phyloP scores from a whole-genome alignment of 352 stramenopile genomes.

The Blastocystis hominis region DNA sequence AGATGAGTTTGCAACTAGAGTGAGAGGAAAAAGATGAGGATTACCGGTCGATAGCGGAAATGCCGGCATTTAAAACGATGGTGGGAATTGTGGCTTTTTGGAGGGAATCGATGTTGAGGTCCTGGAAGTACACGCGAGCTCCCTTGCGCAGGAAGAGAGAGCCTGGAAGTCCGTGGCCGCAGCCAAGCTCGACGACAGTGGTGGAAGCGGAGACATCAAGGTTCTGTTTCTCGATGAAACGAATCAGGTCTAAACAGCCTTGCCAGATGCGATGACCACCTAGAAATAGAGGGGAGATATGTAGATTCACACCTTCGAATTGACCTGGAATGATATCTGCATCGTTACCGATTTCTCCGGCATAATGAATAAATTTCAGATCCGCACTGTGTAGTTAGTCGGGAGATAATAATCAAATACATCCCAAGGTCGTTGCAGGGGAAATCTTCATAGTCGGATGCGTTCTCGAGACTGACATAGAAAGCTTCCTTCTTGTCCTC shows the following conservation, averaged over 20 bases:
- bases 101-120: constrained; percentile 21
- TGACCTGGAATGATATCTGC: constrained; percentile 50
- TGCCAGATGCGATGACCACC: constrained; percentile 40
- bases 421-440: constrained; percentile 1
- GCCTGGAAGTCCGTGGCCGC: constrained; percentile 34
- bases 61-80: constrained; percentile 30
- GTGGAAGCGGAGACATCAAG: not conserved
- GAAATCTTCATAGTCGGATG: constrained; percentile 40
- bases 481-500: not conserved
- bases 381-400: not conserved
- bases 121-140: constrained; percentile 46
- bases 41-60: not conserved
- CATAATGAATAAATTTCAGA: constrained; percentile 37
- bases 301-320: not conserved
- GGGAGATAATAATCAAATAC: not conserved
- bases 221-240: not conserved
- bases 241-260: constrained; percentile 29
- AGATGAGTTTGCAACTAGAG: not conserved
- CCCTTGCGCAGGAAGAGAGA: constrained; percentile 31
- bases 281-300: not conserved
- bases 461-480: not conserved
- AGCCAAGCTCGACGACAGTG: constrained; percentile 24
- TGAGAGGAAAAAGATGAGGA: not conserved
- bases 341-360: not conserved
- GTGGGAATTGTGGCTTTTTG: constrained; percentile 23